phyloP scores from a whole-genome alignment of 495 filamentous ascomycete genomes.

The Lasiosphaeria miniovina region DNA sequence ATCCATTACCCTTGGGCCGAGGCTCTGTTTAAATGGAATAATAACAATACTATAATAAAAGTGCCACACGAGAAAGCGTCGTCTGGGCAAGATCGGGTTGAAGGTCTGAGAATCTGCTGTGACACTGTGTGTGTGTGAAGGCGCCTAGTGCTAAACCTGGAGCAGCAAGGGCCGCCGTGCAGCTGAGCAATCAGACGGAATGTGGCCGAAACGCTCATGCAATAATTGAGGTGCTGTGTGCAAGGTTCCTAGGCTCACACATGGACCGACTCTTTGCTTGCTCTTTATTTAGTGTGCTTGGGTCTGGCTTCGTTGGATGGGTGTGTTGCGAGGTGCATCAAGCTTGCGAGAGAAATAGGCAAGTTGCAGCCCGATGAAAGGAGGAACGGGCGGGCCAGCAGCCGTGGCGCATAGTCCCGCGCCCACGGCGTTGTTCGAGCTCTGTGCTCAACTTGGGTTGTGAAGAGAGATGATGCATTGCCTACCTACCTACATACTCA shows the following conservation, averaged over 20 bases:
- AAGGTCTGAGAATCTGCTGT: slow-evolving; percentile 18
- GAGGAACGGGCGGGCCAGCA: not conserved
- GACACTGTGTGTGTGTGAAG: slow-evolving; percentile 22
- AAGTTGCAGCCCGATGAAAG: not conserved
- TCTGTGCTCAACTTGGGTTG: too few relatives aligned
- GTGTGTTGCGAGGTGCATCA: not conserved
- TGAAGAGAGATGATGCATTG: not conserved
- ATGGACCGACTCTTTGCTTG: slow-evolving; percentile 14
- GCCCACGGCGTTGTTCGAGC: too few relatives aligned
- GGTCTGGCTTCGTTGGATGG: not conserved
- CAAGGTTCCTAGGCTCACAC: slow-evolving; percentile 17
- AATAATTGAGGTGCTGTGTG: slow-evolving; percentile 12
- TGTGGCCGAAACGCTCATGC: slow-evolving; percentile 22
- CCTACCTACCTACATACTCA: too few relatives aligned
- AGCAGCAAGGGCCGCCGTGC: slow-evolving; percentile 17
- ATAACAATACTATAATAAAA: too few relatives aligned
- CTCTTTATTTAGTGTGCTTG: not conserved
- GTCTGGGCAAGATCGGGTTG: slow-evolving; percentile 7
- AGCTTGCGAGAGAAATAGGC: not conserved
- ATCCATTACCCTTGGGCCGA: too few relatives aligned
- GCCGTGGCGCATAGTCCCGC: not conserved
- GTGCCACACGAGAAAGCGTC: not conserved
- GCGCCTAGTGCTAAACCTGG: slow-evolving; percentile 18
- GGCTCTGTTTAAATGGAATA: too few relatives aligned
- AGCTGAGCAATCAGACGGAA: slow-evolving; percentile 31